Evolutionary conservation across 2,329 filamentous ascomycete species (phyloP), one percentile per base, ranked within the genome.

Genomic region (Epichloe gansuensis): DNA sequence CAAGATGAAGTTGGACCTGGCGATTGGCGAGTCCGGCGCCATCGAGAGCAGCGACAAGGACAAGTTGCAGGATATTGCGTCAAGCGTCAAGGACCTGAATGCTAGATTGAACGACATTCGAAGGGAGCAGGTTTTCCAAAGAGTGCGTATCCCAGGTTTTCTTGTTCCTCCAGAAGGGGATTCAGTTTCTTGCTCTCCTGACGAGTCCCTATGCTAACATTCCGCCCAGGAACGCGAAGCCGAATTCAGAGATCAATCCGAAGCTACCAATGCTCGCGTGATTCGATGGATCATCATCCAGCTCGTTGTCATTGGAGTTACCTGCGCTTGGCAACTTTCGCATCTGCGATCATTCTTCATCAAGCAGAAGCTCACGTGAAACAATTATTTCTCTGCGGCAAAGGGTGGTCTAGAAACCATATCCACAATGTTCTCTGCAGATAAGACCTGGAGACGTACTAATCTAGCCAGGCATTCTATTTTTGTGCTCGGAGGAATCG

Each of bases 321-420:
- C 93, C 37, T 98, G 93, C 72, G 88, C 89, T 56, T 98, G 93
- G 93, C 93, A 98, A 71, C 77, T 98, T 46, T 95, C 90, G 51
- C 91, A 98, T 72, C 79, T 98, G 62, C 81, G 93, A 61, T 86
- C 88, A 46, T 98, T 98, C 80, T 98, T 98, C 76, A 98, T 98
- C 77, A 98, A 98, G 80, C 91, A 97, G 76, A 98, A 98, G 80
- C 83, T 98, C 68, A 97, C 93, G 55, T 98, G 50, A 53, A 31
- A 28, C 4, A 31, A 7, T 23, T 34, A 15, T 5, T n/a, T 17
- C 23, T 42, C n/a, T n/a, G n/a, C n/a, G 17, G n/a, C 5, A 23
- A 44, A 12, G 42, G 11, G 21, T 12, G 42, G 41, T 31, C 31
- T 31, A 11, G 31, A 4, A 11, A 11, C 31, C 31, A 31, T 31